A percentile compares a stretch with the other conserved stretches of the same genome.
Evolutionary conservation across 1,284 basidiomycete species (phyloP).

Genomic region (Heterobasidion annosum): DNA sequence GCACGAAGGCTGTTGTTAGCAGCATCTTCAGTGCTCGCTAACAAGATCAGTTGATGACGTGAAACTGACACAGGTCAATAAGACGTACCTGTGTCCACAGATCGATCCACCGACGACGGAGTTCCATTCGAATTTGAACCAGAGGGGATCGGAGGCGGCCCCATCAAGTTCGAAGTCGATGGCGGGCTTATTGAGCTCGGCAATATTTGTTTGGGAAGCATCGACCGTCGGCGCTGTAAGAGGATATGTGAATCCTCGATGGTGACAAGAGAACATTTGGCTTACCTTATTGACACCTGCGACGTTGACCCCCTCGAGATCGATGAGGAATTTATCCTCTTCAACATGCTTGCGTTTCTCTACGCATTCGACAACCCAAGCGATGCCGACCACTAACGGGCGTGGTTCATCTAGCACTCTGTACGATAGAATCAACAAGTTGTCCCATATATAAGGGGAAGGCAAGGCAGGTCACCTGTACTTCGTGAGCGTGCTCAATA

Average conservation of each 20-base stretch:
- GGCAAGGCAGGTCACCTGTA: constrained; percentile 40
- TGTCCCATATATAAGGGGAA: neutral
- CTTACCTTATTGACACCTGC: constrained; percentile 60
- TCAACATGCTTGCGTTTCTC: constrained; percentile 60
- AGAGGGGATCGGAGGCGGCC: neutral
- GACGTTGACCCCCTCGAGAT: constrained; percentile 60
- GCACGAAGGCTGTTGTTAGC: constrained; percentile 5
- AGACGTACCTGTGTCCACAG: constrained; percentile 13
- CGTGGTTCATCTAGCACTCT: constrained; percentile 60
- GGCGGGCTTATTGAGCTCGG: neutral
- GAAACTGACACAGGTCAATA: constrained; percentile 9
- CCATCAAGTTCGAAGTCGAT: neutral
- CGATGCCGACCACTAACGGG: constrained; percentile 76
- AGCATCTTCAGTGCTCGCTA: constrained; percentile 1
- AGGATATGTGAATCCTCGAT: neutral
- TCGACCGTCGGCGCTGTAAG: constrained; percentile 47
- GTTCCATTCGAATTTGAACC: constrained; percentile 7
- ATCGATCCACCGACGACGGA: constrained; percentile 6
- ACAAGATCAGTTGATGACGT: neutral
- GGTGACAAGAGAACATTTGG: constrained; percentile 1
- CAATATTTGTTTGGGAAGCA: constrained; percentile 54
- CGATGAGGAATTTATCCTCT: constrained; percentile 61
- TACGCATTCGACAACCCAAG: constrained; percentile 86
- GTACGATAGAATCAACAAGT: neutral
- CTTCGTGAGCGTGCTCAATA: constrained; percentile 66